Base-by-base conservation (phyloP, 2,329 filamentous ascomycete genomes). In the Juglanconis oblonga region DNA sequence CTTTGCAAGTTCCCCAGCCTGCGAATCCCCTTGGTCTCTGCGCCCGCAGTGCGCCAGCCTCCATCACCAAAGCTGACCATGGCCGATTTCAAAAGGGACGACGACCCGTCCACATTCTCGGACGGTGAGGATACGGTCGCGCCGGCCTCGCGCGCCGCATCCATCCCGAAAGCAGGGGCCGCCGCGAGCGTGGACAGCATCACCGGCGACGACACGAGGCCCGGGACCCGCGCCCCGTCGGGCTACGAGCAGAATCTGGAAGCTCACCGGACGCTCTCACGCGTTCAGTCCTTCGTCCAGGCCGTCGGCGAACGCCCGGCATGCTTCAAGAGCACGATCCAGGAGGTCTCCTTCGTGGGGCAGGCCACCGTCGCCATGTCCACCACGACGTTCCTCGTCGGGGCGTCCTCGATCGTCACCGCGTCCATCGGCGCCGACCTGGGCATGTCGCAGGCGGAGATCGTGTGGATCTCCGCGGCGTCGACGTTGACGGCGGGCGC, bases 341-440 rank as follows among this genome's bases (percentile, higher is more conserved):
- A 88, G 66, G 87, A 90, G 74, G 77, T 84, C 42, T 73, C 87
- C 2, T 90, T 90, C 67, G 83, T 90, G 14, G 69, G 87, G 17
- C 87, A 86, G 44, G 84, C 86, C 9, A 90, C 87, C 1, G 84
- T 89, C 75, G 86, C 86, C 2, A 86, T 88, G 49, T 86, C 83
- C 3, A 85, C 87, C 67, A 80, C 79, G 9, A 81, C 81, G 4
- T 86, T 90, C 65, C 74, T 87, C 33, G 76, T 77, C 7, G 87
- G 87, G 11, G 77, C 80, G 4, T 79, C 84, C 4, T 80, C 86
- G 3, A 86, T 88, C 61, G 84, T 88, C 62, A 86, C 85, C 1
- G 82, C 82, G 0, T 82, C 82, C 54, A 86, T 88, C 52, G 85
- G 81, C 2, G 68, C 72, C 13, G 83, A 87, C 62, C 70, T 89